Conservation (phyloP, 2,329 filamentous ascomycete genomes). For the Colletotrichum abscissum region DNA sequence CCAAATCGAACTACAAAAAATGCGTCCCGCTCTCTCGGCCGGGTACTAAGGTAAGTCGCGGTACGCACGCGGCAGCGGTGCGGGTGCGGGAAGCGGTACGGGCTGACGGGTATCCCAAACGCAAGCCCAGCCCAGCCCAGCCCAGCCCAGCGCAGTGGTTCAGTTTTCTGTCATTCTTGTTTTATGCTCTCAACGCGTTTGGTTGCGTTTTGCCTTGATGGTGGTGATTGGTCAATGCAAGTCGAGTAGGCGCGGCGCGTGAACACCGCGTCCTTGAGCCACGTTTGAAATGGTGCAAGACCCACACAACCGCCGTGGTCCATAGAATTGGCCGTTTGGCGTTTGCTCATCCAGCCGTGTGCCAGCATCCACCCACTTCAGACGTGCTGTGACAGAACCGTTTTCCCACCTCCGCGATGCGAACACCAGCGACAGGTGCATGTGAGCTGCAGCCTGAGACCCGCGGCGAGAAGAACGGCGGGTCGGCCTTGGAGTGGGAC, state of each 20-base stretch:
- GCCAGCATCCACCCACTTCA: background rate
- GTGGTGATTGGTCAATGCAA: background rate
- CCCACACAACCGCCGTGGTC: background rate
- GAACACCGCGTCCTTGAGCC: background rate
- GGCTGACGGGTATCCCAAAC: background rate
- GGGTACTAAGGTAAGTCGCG: conserved; percentile 9
- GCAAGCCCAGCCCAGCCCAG: background rate
- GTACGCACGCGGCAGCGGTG: conserved; percentile 3
- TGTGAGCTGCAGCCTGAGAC: background rate
- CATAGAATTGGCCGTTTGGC: background rate
- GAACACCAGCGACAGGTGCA: conserved; percentile 16
- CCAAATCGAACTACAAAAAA: background rate
- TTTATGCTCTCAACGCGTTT: conserved; percentile 4
- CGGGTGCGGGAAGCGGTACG: conserved; percentile 2
- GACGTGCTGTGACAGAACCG: background rate
- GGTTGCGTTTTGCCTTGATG: background rate
- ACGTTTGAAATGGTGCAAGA: background rate
- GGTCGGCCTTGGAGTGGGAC: background rate
- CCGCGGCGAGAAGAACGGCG: conserved; percentile 15
- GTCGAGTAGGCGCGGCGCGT: conserved; percentile 1
- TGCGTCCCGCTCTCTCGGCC: conserved; percentile 16
- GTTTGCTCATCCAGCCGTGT: background rate
- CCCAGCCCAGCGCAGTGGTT: background rate
- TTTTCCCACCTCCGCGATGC: background rate
- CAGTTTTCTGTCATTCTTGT: background rate